Base-by-base conservation (phyloP, 75 land plant species). In the Pseudotsuga menziesii region DNA sequence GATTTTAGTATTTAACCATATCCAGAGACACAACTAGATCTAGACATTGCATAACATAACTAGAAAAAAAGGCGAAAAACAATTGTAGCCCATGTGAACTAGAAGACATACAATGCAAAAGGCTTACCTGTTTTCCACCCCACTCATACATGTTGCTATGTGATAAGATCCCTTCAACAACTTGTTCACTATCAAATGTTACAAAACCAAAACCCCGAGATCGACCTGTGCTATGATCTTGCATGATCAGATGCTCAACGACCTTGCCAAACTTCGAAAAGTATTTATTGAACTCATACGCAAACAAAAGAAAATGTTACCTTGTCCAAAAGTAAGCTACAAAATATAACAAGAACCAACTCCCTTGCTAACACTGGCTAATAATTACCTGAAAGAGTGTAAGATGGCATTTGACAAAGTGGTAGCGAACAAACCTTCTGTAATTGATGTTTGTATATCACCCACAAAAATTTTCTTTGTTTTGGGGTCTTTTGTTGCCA, bases 381-480 rank as follows among this genome's bases (percentile, higher is more conserved):
- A 6, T 44, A 44, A n/a, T n/a, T n/a, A 44, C 52, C 8, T 44
- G 52, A 44, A 44, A 7, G 52, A 1, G 52, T 1, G 8, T 0
- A 7, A 44, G 52, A 44, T 6, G 8, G 52, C 55, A 44, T 69
- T 62, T 23, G 56, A 41, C 44, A 72, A 73, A 56, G 83, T 44
- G 8, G 4, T 25, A 17, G 25, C 22, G 27, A 61, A 29, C 67
- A 41, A 57, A 93, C 98, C 98, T 82, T 94, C 91, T 60, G 84
- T 84, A 7, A 93, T 78, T 64, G 90, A 66, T 48, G 98, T 76
- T 35, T 96, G 98, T 64, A 94, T 90, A 5, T 96, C 98, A 78
- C 98, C 98, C 29, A 94, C 98, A 91, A 94, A 93, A 59, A 94
- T 90, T 80, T 94, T 94, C 81, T 89, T 94, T 3, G 98, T 94